Evolutionary conservation across 192 early-diverging fungal genomes (phyloP), one percentile per base, ranked within the genome.

Genomic region (Linnemannia schmuckeri): DNA sequence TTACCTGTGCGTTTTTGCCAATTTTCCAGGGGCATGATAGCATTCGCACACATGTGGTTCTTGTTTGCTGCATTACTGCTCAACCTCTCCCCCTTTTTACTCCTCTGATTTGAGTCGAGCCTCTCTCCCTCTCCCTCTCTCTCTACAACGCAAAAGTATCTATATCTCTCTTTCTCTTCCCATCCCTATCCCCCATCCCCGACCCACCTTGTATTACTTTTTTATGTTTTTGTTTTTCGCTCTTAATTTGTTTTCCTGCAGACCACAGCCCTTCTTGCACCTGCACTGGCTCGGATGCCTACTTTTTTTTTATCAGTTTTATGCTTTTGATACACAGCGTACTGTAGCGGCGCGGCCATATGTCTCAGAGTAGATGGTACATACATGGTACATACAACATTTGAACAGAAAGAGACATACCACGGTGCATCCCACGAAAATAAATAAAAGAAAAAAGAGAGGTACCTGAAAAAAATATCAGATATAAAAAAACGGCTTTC

Each of bases 11-110:
- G 10, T 46, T 46, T 46, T 61, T 27, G 22, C 57, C 6, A 35
- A 66, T 66, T 66, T 66, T 66, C 61, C 61, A 66, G 61, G 61
- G 61, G 30, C 30, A 66, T 66, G 3, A 66, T 61, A 27, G 55
- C 55, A 61, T 27, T 66, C 61, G 3, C 24, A 33, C 61, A 33
- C 61, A 66, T 66, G 61, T 66, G 61, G 61, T 66, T 66, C 61
- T 33, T 33, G 10, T 52, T 52, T 52, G 49, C 5, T 18, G 49
- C 49, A 18, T 52, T 52, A 52, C 18, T 52, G 17, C 49, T 4
- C 47, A 47, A 47, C 9, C 46, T 13, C 41, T 42, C 41, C 47
- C 47, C 17, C 17, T 1, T 49, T 49, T 17, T 15, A 17, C 47
- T 18, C 47, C 47, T 49, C 47, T 18, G 15, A 10, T 7, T 49